Evolutionary conservation across 2,329 filamentous ascomycete species (phyloP).

Genomic region (Hymenotorrendiella dingleyae): DNA sequence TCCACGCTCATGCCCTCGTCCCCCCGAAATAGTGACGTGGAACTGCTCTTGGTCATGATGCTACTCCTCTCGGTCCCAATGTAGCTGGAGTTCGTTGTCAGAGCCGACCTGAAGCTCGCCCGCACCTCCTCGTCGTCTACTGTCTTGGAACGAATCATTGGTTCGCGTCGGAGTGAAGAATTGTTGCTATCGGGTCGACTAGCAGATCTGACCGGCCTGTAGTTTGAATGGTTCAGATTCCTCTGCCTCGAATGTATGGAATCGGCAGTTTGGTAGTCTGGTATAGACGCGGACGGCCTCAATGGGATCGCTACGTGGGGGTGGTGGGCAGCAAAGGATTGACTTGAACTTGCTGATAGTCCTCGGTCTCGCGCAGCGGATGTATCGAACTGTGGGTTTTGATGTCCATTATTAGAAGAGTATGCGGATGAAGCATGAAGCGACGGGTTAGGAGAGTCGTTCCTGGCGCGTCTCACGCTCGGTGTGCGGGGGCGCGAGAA

Average conservation of each 20-base stretch:
- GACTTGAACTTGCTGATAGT: constrained; percentile 25
- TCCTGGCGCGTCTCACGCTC: constrained; percentile 20
- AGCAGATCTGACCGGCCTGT: constrained; percentile 17
- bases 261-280: constrained; percentile 28
- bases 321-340: constrained; percentile 17
- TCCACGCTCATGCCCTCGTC: constrained; percentile 57
- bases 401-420: constrained; percentile 19
- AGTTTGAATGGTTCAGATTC: constrained; percentile 24
- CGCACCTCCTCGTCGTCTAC: constrained; percentile 38
- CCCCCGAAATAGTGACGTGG: constrained; percentile 51
- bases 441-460: constrained; percentile 24
- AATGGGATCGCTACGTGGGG: constrained; percentile 13
- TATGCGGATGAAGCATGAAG: constrained; percentile 19
- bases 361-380: constrained; percentile 23
- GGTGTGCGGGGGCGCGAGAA: constrained; percentile 27
- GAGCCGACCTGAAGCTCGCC: constrained; percentile 53
- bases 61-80: constrained; percentile 73
- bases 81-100: constrained; percentile 53
- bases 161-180: constrained; percentile 24
- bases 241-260: constrained; percentile 26
- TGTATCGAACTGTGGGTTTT: constrained; percentile 11
- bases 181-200: constrained; percentile 25
- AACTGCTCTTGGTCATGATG: constrained; percentile 72
- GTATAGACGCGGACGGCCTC: constrained; percentile 29
- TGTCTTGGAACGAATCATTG: constrained; percentile 17